Evolutionary conservation across 495 filamentous ascomycete species (phyloP).

Genomic region (Daldinia vernicosa): DNA sequence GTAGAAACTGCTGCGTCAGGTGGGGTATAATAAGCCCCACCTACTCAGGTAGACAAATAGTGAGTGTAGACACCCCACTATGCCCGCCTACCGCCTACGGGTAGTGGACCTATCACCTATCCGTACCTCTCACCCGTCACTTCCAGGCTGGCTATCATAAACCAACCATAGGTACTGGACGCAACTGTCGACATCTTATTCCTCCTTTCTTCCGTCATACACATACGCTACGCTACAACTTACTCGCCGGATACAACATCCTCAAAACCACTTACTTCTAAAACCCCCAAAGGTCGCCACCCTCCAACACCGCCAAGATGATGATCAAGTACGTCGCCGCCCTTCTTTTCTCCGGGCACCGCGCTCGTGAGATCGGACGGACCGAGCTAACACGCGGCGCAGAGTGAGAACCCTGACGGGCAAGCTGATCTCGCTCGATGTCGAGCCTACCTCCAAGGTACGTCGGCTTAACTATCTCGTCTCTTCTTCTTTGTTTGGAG

Average conservation of each 20-base stretch:
- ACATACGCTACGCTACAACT: neutral
- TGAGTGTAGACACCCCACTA: neutral
- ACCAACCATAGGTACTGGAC: neutral
- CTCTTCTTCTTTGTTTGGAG: neutral
- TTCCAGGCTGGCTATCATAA: no score
- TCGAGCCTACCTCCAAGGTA: conserved; percentile 91
- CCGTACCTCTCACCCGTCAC: neutral
- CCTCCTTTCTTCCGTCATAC: neutral
- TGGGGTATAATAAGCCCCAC: neutral
- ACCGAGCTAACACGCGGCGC: conserved; percentile 17
- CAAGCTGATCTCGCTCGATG: conserved; percentile 98
- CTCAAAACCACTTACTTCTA: neutral
- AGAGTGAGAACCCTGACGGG: conserved; percentile 98
- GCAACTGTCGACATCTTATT: neutral
- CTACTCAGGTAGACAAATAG: neutral
- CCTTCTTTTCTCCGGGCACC: conserved; percentile 22
- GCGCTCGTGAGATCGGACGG: conserved; percentile 5
- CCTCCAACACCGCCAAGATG: conserved; percentile 48
- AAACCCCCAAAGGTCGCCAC: neutral
- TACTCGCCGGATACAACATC: neutral
- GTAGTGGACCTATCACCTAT: no score
- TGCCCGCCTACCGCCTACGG: neutral
- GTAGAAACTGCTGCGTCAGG: neutral
- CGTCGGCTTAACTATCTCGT: conserved; percentile 11
- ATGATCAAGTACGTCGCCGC: conserved; percentile 55